Conservation (phyloP, 1,284 basidiomycete genomes). For the Thecaphora thlaspeos region DNA sequence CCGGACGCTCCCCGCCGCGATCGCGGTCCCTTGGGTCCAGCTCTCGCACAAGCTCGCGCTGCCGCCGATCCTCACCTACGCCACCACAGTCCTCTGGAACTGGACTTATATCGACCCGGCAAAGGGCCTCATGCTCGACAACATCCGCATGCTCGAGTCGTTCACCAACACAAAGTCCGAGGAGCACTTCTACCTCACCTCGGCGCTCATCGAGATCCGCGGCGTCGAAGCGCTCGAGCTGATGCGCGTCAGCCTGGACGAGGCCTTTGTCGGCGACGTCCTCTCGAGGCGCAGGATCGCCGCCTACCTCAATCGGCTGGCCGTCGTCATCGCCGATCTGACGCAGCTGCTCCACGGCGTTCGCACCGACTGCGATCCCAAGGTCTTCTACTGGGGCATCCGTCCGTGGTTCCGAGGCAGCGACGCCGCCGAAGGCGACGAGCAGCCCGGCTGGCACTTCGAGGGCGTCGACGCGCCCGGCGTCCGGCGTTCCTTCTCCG, state of each 20-base stretch:
- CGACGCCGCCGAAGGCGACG: constrained; percentile 63
- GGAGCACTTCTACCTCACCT: constrained; percentile 83
- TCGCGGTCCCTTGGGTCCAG: constrained; percentile 71
- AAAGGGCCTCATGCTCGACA: constrained; percentile 46
- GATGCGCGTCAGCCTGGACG: constrained; percentile 86
- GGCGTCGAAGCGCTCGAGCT: constrained; percentile 80
- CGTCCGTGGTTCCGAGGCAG: constrained; percentile 90
- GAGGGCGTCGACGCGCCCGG: constrained; percentile 68
- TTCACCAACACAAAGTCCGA: constrained; percentile 85
- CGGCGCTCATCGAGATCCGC: constrained; percentile 85
- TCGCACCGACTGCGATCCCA: constrained; percentile 73
- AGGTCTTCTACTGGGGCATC: constrained; percentile 78
- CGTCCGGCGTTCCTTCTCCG: constrained; percentile 63
- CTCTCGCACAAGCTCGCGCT: constrained; percentile 75
- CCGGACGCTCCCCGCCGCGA: constrained; percentile 69
- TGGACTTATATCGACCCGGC: constrained; percentile 64
- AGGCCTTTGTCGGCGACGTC: constrained; percentile 81
- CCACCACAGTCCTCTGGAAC: constrained; percentile 91
- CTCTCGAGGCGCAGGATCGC: constrained; percentile 64
- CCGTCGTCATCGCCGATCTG: constrained; percentile 65
- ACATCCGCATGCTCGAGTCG: constrained; percentile 63
- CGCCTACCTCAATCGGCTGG: constrained; percentile 69
- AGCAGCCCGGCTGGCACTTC: constrained; percentile 70
- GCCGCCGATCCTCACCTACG: constrained; percentile 87
- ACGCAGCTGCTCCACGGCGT: constrained; percentile 59